A percentile compares a stretch with the other conserved stretches of the same genome.
These are phyloP conservation scores for Boletus subcaerulescens DNA, from an alignment of 768 basidiomycete genomes.

Conservation along the genomic window DNA sequence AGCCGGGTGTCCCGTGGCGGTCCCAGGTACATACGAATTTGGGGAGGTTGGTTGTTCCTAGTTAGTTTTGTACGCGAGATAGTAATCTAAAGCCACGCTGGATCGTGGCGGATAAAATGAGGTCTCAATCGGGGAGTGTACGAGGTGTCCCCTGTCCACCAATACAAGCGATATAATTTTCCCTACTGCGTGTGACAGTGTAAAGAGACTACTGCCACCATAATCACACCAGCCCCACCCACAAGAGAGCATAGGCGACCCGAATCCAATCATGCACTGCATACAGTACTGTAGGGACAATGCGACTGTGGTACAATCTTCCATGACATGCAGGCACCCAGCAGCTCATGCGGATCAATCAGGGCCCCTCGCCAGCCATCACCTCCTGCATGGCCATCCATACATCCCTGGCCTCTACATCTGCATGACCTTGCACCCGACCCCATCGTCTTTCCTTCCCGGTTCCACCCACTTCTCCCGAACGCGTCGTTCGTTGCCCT, in stretches of 20 bases:
- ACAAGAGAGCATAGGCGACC: too few species aligned
- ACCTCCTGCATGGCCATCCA: constrained; percentile 29
- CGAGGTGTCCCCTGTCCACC: too few species aligned
- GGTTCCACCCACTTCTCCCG: neutral
- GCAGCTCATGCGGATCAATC: neutral
- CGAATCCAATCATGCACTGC: too few species aligned
- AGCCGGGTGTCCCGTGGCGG: constrained; percentile 39
- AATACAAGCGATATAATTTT: too few species aligned
- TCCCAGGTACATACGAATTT: constrained; percentile 48
- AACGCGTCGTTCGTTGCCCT: neutral
- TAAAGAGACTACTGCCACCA: too few species aligned
- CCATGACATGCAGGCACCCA: too few species aligned
- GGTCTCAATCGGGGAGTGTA: too few species aligned
- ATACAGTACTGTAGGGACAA: too few species aligned
- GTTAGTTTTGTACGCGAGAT: constrained; percentile 10
- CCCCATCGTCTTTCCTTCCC: constrained; percentile 10
- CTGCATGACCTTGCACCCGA: neutral
- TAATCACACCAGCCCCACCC: too few species aligned
- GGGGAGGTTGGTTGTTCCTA: constrained; percentile 37
- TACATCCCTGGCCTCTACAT: constrained; percentile 6
- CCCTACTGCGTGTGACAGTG: too few species aligned
- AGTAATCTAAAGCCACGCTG: constrained; percentile 7
- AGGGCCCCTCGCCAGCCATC: neutral
- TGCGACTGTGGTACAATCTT: too few species aligned
- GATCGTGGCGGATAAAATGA: constrained; percentile 5